Conservation (phyloP, 768 basidiomycete genomes). For the Lactarius tabidus region DNA sequence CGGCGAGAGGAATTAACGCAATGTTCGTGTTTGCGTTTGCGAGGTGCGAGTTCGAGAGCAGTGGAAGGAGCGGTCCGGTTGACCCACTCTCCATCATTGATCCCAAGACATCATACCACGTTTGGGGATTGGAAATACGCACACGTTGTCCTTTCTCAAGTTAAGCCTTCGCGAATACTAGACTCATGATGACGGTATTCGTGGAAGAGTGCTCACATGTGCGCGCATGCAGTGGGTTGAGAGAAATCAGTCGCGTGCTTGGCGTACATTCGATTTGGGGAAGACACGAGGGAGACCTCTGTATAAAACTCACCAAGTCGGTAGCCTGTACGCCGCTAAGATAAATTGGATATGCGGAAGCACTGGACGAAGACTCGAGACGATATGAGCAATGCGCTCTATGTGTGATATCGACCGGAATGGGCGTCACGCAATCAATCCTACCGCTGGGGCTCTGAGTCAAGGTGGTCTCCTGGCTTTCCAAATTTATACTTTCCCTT, state of each 20-base stretch:
- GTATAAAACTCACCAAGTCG: conserved; percentile 75
- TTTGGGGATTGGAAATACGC: conserved; percentile 23
- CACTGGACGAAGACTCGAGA: conserved; percentile 26
- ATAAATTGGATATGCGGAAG: conserved; percentile 63
- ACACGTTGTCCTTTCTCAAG: conserved; percentile 58
- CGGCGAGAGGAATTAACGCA: not conserved
- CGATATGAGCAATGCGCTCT: not conserved
- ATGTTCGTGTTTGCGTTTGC: not conserved
- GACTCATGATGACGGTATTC: conserved; percentile 52
- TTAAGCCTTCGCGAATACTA: conserved; percentile 42
- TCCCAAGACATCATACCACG: not conserved
- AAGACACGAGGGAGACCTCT: conserved; percentile 58
- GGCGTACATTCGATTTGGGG: conserved; percentile 51
- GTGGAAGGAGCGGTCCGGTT: not conserved
- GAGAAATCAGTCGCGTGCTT: not conserved
- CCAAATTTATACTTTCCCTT: too few species aligned
- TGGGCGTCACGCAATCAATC: too few species aligned
- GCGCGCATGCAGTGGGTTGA: conserved; percentile 36
- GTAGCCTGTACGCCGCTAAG: conserved; percentile 67
- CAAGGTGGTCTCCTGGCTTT: too few species aligned
- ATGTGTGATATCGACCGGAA: not conserved
- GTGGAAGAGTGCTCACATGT: conserved; percentile 54
- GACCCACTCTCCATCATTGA: not conserved
- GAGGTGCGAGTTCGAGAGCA: too few species aligned
- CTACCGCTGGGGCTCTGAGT: too few species aligned